Conservation (phyloP, 2,329 filamentous ascomycete species). For the Pleomassaria siparia region DNA sequence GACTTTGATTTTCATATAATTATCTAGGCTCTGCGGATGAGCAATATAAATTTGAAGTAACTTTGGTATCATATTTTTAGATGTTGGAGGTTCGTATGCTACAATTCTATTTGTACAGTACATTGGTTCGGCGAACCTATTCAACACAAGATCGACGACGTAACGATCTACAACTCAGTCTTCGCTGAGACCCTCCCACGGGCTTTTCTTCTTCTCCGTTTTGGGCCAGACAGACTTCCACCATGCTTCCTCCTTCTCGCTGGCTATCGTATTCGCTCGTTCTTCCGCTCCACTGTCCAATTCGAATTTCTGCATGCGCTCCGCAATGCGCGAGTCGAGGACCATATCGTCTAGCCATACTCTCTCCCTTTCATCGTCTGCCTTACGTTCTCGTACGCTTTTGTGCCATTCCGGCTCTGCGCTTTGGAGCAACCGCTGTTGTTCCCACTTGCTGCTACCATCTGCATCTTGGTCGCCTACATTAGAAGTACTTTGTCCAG, state of each 20-base stretch:
- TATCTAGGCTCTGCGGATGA: too few relatives aligned
- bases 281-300: conserved; percentile 70
- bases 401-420: conserved; percentile 88
- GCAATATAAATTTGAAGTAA: too few relatives aligned
- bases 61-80: conserved; percentile 1
- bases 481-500: conserved; percentile 10
- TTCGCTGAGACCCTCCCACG: conserved; percentile 36
- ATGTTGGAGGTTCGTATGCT: conserved; percentile 21
- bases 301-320: conserved; percentile 79
- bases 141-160: conserved; percentile 13
- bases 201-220: conserved; percentile 30
- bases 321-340: conserved; percentile 72
- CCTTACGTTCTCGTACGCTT: conserved; percentile 61
- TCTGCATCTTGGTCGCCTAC: conserved; percentile 34
- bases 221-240: conserved; percentile 34
- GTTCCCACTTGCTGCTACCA: conserved; percentile 55
- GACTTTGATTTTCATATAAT: too few relatives aligned
- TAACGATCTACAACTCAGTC: conserved; percentile 15
- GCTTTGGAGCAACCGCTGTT: conserved; percentile 63
- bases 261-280: conserved; percentile 49
- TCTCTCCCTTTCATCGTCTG: conserved; percentile 55
- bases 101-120: conserved; percentile 34
- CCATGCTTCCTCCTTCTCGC: conserved; percentile 27
- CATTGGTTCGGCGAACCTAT: conserved; percentile 1
- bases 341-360: conserved; percentile 77